A percentile compares a stretch with the other conserved stretches of the same genome.
Evolutionary conservation across 257 asterid species (phyloP).

Genomic region (Plantago ovata): DNA sequence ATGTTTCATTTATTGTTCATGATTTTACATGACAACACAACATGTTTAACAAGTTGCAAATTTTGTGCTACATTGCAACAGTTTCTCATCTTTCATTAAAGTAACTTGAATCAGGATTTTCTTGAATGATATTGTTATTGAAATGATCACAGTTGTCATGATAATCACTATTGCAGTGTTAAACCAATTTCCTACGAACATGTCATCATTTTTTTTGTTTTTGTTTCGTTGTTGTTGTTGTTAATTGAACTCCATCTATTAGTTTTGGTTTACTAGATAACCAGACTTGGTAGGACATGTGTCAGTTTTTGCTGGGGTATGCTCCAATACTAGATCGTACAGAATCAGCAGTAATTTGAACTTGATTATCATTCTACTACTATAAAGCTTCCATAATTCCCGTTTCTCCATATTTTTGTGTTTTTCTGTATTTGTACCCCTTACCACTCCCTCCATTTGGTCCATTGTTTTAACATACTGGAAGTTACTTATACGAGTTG

Average conservation of each 20-base stretch:
- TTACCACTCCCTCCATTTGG: no score
- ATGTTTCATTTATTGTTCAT: conserved; percentile 1
- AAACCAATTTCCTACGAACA: background rate
- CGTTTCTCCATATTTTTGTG: no score
- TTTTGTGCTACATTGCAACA: background rate
- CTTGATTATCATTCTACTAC: background rate
- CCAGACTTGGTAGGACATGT: conserved; percentile 20
- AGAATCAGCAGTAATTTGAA: background rate
- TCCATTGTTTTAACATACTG: background rate
- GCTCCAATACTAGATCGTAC: conserved; percentile 1
- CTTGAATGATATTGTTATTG: background rate
- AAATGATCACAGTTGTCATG: background rate
- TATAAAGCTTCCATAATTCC: no score
- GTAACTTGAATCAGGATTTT: background rate
- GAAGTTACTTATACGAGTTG: background rate
- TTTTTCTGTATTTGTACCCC: background rate
- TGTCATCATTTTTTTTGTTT: background rate
- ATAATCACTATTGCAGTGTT: background rate
- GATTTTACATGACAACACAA: conserved; percentile 6
- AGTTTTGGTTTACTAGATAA: conserved; percentile 16
- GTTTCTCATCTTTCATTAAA: background rate
- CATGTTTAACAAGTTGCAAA: conserved; percentile 10
- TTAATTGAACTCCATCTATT: conserved; percentile 4
- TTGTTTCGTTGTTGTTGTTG: no score
- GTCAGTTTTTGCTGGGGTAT: conserved; percentile 9